Percentiles rank a stretch among this genome's conserved stretches.
These are phyloP conservation scores for Jasminum sambac DNA, from an alignment of 257 asterid genomes.

Conservation along the genomic window DNA sequence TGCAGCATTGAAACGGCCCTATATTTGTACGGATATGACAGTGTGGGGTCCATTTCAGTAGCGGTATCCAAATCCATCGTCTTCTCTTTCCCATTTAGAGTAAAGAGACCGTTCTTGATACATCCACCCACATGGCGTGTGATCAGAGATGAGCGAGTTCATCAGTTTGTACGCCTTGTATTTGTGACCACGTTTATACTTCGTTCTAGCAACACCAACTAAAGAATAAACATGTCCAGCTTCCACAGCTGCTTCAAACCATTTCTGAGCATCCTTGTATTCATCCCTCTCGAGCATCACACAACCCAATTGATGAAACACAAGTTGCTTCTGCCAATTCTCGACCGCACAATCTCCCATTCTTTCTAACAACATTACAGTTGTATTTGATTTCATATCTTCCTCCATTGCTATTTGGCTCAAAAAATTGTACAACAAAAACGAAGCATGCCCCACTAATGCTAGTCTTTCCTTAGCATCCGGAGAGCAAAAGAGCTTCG, in stretches of 20 bases:
- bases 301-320: conserved; percentile 86
- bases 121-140: conserved; percentile 88
- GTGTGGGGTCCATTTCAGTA: conserved; percentile 89
- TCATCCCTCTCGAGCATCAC: conserved; percentile 91
- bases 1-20: conserved; percentile 64
- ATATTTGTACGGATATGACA: conserved; percentile 78
- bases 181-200: conserved; percentile 82
- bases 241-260: conserved; percentile 73
- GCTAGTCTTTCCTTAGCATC: conserved; percentile 67
- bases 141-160: conserved; percentile 71
- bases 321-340: conserved; percentile 81
- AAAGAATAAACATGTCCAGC: conserved; percentile 80
- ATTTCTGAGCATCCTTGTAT: conserved; percentile 87
- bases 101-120: conserved; percentile 89
- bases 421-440: conserved; percentile 67
- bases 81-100: conserved; percentile 68
- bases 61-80: conserved; percentile 70
- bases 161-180: conserved; percentile 77
- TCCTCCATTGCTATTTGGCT: conserved; percentile 87
- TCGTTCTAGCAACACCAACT: conserved; percentile 80
- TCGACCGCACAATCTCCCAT: conserved; percentile 74
- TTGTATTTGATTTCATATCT: conserved; percentile 70
- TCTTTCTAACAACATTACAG: conserved; percentile 84
- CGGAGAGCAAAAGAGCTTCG: conserved; percentile 57
- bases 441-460: conserved; percentile 76